These are phyloP conservation scores for Umbilicus rupestris DNA, from an alignment of 164 flowering plant species.

Conservation along the genomic window DNA sequence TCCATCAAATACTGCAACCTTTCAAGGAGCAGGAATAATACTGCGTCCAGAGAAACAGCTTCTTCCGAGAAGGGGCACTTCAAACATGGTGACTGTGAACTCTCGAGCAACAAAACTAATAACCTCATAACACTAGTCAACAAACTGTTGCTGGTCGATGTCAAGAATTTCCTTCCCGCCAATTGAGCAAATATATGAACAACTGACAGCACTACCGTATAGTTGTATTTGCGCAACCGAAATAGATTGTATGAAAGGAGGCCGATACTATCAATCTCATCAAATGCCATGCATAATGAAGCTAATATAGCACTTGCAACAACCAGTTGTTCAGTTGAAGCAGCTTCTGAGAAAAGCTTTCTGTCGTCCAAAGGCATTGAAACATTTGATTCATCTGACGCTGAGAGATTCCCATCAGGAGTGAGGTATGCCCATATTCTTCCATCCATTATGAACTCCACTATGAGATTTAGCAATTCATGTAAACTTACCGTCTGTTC, in stretches of 20 bases:
- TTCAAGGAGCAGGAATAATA: constrained; percentile 35
- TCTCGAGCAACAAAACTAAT: constrained; percentile 44
- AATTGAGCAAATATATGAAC: constrained; percentile 69
- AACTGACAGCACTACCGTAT: constrained; percentile 31
- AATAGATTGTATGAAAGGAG: constrained; percentile 58
- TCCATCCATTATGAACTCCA: constrained; percentile 49
- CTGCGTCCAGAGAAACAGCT: constrained; percentile 35
- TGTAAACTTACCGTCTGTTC: constrained; percentile 27
- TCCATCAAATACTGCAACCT: constrained; percentile 27
- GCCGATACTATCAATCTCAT: constrained; percentile 37
- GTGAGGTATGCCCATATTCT: constrained; percentile 25
- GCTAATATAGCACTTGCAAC: constrained; percentile 50
- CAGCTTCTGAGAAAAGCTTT: constrained; percentile 22
- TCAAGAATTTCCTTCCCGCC: constrained; percentile 42
- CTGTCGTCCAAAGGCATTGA: constrained; percentile 9
- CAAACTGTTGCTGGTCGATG: constrained; percentile 16
- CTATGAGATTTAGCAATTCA: constrained; percentile 38
- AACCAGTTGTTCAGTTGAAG: constrained; percentile 41
- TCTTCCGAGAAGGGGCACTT: constrained; percentile 56
- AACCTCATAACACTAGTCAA: constrained; percentile 47
- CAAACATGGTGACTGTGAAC: constrained; percentile 20
- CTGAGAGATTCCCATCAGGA: constrained; percentile 13
- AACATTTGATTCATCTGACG: constrained; percentile 17
- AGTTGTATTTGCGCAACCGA: constrained; percentile 19
- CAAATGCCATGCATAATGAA: constrained; percentile 48